Evolutionary conservation across 805 yeast species (phyloP).

Genomic region (Kodamaea leandrae): DNA sequence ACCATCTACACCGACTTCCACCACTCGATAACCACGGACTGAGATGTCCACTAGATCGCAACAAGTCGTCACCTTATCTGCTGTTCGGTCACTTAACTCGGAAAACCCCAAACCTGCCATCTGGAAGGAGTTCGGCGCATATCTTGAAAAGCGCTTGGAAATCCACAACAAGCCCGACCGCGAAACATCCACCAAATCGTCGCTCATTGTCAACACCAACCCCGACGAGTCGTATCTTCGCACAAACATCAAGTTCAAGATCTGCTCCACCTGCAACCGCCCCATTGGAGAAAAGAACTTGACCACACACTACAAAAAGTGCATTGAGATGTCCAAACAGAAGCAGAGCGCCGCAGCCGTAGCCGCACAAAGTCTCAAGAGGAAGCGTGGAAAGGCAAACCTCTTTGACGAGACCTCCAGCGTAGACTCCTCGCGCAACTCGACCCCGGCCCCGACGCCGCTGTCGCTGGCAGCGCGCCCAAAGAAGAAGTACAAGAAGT

Average conservation of each 20-base stretch:
- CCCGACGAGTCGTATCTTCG: constrained; percentile 30
- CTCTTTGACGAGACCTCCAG: constrained; percentile 37
- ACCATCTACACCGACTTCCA: too few species aligned
- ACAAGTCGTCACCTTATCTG: constrained; percentile 27
- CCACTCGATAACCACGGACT: background rate
- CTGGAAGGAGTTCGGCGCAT: constrained; percentile 47
- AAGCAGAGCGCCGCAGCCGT: constrained; percentile 19
- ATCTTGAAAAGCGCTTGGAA: constrained; percentile 38
- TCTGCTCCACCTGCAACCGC: constrained; percentile 39
- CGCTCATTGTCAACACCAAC: constrained; percentile 21
- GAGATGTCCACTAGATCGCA: constrained; percentile 24
- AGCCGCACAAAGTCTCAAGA: constrained; percentile 24
- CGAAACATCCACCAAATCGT: constrained; percentile 19
- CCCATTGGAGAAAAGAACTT: constrained; percentile 40
- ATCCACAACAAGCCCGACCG: constrained; percentile 23
- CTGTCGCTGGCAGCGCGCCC: constrained; percentile 24
- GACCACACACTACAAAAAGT: constrained; percentile 31
- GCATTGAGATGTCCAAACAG: constrained; percentile 36
- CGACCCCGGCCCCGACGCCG: constrained; percentile 38
- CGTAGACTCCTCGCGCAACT: constrained; percentile 38
- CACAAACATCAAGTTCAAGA: constrained; percentile 34
- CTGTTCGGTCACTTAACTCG: constrained; percentile 24
- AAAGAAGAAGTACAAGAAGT: constrained; percentile 43
- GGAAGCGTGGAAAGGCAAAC: constrained; percentile 24
- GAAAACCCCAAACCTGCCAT: constrained; percentile 27